These are phyloP conservation scores for Ceratocystis papillata DNA, from an alignment of 2,329 filamentous ascomycete genomes.

Conservation along the genomic window DNA sequence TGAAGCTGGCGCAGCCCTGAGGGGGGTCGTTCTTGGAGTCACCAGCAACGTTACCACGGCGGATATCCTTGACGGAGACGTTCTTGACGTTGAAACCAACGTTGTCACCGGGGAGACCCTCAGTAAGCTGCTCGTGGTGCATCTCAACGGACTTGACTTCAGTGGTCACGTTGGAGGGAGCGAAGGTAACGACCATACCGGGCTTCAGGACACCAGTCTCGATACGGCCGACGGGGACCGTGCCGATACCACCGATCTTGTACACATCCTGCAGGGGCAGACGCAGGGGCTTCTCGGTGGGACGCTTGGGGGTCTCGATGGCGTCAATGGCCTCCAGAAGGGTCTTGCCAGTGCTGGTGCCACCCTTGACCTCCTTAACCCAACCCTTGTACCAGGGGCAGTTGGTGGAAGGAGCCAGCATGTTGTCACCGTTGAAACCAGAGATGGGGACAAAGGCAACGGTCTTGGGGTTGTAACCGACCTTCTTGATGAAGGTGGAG, in stretches of 20 bases:
- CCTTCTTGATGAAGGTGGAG: constrained; percentile 99
- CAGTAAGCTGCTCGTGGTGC: constrained; percentile 97
- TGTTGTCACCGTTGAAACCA: constrained; percentile 99
- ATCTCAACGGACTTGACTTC: constrained; percentile 99
- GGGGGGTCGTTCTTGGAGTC: constrained; percentile 99
- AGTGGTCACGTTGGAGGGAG: constrained; percentile 97
- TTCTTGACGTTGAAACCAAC: constrained; percentile 99
- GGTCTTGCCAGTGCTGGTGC: constrained; percentile 86
- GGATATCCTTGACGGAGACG: constrained; percentile 99
- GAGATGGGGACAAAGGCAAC: constrained; percentile 99
- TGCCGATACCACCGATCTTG: constrained; percentile 99
- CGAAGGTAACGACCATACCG: constrained; percentile 94
- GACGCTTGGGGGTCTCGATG: constrained; percentile 86
- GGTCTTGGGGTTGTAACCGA: constrained; percentile 99
- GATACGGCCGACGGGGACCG: constrained; percentile 99
- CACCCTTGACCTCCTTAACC: constrained; percentile 83
- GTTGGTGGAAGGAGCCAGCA: constrained; percentile 82
- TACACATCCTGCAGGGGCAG: constrained; percentile 99
- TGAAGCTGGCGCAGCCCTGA: constrained; percentile 81
- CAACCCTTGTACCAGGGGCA: constrained; percentile 99
- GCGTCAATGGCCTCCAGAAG: constrained; percentile 97
- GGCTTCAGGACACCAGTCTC: constrained; percentile 96
- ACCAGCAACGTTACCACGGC: constrained; percentile 99
- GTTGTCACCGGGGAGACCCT: constrained; percentile 99
- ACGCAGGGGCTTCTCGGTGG: constrained; percentile 98